Base-by-base conservation (phyloP, 2,329 filamentous ascomycete genomes). In the Fusarium luffae region DNA sequence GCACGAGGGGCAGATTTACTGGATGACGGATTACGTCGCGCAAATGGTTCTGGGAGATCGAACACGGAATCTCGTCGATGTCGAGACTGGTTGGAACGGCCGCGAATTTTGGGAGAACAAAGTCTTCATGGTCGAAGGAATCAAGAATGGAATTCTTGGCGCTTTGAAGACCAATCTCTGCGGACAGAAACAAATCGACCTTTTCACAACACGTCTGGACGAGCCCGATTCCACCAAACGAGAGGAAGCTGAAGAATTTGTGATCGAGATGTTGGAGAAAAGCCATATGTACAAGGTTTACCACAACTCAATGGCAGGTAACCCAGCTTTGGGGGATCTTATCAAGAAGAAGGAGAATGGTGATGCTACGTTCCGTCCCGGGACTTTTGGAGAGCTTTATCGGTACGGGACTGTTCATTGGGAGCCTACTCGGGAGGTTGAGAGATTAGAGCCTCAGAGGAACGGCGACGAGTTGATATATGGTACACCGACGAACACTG, bases 251-350 rank as follows among this genome's bases (percentile, higher is more conserved):
- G 77, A 80, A 34, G 70, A 55, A 1, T 80, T 80, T 54, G 62
- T 80, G 3, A 43, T 80, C 0, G 76, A 79, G 23, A 70, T 80
- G 68, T 54, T 80, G 1, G 75, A 78, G 54, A 71, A 77, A 18
- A 79, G 77, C 32, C 73, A 78, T 47, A 80, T 80, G 71, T 80
- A 79, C 54, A 80, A 80, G 65, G 70, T 79, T 5, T 80, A 79
- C 50, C 78, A 79, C n/a, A 80, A 79, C 19, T 78, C 78, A 5
- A 75, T 75, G 1, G 75, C 73, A 4, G 76, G 70, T 0, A 21
- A 61, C 1, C 77, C 75, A 1, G 77, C 78, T 6, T 64, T 80
- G 1, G 78, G 78, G 10, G 78, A 80, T 34, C 46, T 79, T 8
- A 54, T 80, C 40, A 77, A 77, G 43, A 71, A 64, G 55, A 54